A percentile compares a stretch with the other conserved stretches of the same genome.
Evolutionary conservation across 495 filamentous ascomycete species (phyloP).

Genomic region (Neurospora sp.): DNA sequence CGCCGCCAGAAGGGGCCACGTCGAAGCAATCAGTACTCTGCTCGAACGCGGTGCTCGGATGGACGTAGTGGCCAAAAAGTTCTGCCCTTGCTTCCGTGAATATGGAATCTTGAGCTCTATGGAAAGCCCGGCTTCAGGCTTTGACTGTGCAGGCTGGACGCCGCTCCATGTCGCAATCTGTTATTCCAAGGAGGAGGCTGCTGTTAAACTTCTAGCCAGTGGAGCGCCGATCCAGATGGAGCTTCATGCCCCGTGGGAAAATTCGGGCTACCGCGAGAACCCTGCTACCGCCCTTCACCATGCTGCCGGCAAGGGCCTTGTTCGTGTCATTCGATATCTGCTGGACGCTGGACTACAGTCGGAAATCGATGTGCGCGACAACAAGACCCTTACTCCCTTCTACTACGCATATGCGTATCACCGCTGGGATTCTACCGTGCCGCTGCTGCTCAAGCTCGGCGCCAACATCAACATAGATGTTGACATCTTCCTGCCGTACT

Average conservation of each 20-base stretch:
- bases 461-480: constrained; percentile 23
- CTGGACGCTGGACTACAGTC: constrained; percentile 17
- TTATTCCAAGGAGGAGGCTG: constrained; percentile 19
- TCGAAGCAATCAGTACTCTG: constrained; percentile 20
- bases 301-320: constrained; percentile 18
- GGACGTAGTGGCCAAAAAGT: constrained; percentile 10
- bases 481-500: constrained; percentile 24
- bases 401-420: constrained; percentile 25
- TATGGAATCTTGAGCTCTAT: constrained; percentile 17
- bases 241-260: background rate
- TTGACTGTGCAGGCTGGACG: constrained; percentile 13
- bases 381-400: constrained; percentile 22
- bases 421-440: constrained; percentile 21
- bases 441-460: constrained; percentile 21
- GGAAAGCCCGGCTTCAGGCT: constrained; percentile 5
- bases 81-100: constrained; percentile 22
- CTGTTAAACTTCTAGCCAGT: constrained; percentile 22
- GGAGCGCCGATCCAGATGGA: constrained; percentile 21
- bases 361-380: constrained; percentile 20
- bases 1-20: constrained; percentile 24
- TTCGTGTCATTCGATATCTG: constrained; percentile 13
- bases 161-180: constrained; percentile 32
- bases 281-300: constrained; percentile 19
- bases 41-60: constrained; percentile 20
- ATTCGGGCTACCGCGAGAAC: background rate